Evolutionary conservation across 2,329 filamentous ascomycete genomes (phyloP).

Genomic region (Shiraia bambusicola): DNA sequence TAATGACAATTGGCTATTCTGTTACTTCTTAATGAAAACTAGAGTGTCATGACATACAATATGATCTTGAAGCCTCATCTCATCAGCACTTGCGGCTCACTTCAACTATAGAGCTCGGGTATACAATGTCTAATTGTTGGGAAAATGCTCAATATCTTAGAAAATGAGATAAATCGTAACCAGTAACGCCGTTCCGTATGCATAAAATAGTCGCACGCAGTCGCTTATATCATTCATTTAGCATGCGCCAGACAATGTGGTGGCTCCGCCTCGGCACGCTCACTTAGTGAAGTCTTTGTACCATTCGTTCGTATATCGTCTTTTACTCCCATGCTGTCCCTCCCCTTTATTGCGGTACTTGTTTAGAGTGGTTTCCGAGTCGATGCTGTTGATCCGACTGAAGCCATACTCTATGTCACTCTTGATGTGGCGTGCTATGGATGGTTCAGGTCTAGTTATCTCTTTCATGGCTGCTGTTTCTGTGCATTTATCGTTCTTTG

Average conservation of each 20-base stretch:
- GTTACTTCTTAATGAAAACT: too few relatives aligned
- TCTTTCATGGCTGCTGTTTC: not conserved
- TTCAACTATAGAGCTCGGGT: not conserved
- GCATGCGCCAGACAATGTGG: constrained; percentile 19
- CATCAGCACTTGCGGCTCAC: too few relatives aligned
- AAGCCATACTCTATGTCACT: not conserved
- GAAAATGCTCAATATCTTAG: too few relatives aligned
- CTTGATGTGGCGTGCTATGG: too few relatives aligned
- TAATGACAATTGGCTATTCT: too few relatives aligned
- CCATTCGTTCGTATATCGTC: not conserved
- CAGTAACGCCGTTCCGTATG: not conserved
- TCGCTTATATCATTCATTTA: not conserved
- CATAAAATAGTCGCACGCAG: not conserved
- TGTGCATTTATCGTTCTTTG: not conserved
- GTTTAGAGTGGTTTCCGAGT: not conserved
- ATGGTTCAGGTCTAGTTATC: not conserved
- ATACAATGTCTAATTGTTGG: too few relatives aligned
- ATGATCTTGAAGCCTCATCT: too few relatives aligned
- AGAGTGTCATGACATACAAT: too few relatives aligned
- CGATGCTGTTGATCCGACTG: not conserved
- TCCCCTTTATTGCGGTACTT: not conserved
- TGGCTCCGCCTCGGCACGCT: constrained; percentile 16
- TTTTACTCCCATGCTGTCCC: not conserved
- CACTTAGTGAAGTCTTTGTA: constrained; percentile 5
- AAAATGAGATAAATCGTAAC: too few relatives aligned